Conservation (phyloP, 768 basidiomycete species). For the Naganishia vaughanmartiniae region DNA sequence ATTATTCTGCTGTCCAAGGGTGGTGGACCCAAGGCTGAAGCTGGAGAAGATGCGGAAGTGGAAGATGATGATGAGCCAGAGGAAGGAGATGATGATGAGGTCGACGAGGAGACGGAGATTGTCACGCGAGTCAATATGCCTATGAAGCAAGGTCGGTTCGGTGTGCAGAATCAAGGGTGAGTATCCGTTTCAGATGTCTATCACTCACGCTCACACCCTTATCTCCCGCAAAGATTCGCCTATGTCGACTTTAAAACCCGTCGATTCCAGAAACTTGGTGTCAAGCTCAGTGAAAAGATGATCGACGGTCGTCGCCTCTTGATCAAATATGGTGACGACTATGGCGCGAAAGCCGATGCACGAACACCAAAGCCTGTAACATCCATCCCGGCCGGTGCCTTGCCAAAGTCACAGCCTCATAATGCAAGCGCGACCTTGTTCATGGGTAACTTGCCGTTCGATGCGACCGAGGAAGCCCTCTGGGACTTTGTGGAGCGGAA, state of each 20-base stretch:
- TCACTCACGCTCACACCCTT: neutral
- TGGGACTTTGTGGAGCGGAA: conserved; percentile 69
- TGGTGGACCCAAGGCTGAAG: conserved; percentile 1
- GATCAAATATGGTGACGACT: conserved; percentile 85
- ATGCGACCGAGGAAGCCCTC: conserved; percentile 75
- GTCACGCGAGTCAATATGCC: conserved; percentile 66
- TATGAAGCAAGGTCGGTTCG: conserved; percentile 58
- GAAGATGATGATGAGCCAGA: conserved; percentile 28
- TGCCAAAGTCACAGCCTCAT: conserved; percentile 74
- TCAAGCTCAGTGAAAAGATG: conserved; percentile 74
- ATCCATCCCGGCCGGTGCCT: conserved; percentile 56
- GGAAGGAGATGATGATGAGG: conserved; percentile 26
- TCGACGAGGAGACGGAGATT: conserved; percentile 15
- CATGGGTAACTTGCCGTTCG: conserved; percentile 88
- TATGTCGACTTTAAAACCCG: conserved; percentile 87
- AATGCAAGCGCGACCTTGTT: conserved; percentile 72
- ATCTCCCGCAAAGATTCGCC: conserved; percentile 66
- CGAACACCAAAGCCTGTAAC: conserved; percentile 54
- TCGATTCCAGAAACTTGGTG: conserved; percentile 71
- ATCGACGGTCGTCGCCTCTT: conserved; percentile 81
- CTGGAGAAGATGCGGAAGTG: conserved; percentile 4
- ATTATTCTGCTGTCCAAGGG: conserved; percentile 31
- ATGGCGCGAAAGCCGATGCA: conserved; percentile 57
- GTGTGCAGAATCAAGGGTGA: conserved; percentile 43
- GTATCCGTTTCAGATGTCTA: neutral